phyloP scores from a whole-genome alignment of 495 filamentous ascomycete genomes.

The Lasiosphaeris hirsuta region DNA sequence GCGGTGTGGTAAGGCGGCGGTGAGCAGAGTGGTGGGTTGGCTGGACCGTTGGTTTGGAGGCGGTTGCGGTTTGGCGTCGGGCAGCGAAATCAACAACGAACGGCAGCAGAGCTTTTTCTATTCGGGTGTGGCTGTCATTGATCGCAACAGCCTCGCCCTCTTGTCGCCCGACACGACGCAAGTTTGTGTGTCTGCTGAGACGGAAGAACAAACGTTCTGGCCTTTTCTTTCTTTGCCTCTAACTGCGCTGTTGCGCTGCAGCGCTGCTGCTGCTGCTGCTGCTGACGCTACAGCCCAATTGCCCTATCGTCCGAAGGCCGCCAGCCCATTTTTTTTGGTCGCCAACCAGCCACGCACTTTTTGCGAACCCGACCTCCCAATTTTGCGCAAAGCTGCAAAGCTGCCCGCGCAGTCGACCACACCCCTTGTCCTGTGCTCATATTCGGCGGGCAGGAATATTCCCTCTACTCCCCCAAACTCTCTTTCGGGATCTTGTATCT shows the following conservation, averaged over 20 bases:
- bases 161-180: slow-evolving; percentile 21
- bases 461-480: slow-evolving; percentile 13
- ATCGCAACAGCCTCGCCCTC: slow-evolving; percentile 10
- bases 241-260: slow-evolving; percentile 7
- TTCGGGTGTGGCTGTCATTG: slow-evolving; percentile 6
- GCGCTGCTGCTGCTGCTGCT: too few species aligned
- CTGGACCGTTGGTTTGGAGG: background rate
- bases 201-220: background rate
- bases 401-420: background rate
- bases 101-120: slow-evolving; percentile 1
- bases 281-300: background rate
- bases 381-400: slow-evolving; percentile 21
- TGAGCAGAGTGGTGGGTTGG: slow-evolving; percentile 9
- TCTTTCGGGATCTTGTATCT: slow-evolving; percentile 10
- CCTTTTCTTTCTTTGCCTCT: slow-evolving; percentile 10
- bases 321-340: slow-evolving; percentile 6
- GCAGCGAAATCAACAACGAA: slow-evolving; percentile 18
- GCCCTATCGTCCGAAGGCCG: slow-evolving; percentile 3
- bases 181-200: too few species aligned
- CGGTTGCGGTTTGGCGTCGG: slow-evolving; percentile 13
- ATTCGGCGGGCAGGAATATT: slow-evolving; percentile 11
- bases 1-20: slow-evolving; percentile 20
- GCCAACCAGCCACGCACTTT: slow-evolving; percentile 6
- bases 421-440: background rate
- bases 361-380: slow-evolving; percentile 25